Evolutionary conservation across 805 yeast genomes (phyloP).

Genomic region (Teunomyces panamensis): DNA sequence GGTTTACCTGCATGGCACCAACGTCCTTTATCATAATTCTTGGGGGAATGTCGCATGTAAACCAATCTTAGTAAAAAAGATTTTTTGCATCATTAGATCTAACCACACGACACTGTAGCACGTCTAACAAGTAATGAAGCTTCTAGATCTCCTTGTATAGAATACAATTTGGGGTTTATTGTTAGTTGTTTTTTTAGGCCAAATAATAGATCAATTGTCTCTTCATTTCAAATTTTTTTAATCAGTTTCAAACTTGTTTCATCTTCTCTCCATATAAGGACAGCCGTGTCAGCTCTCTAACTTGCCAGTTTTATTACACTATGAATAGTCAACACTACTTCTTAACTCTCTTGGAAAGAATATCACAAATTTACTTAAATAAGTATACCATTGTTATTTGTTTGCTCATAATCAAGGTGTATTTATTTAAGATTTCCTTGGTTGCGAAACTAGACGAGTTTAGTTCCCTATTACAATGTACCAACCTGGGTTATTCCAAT

Average conservation of each 20-base stretch:
- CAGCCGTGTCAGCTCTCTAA: not conserved
- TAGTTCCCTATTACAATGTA: slow-evolving; percentile 37
- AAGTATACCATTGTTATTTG: slow-evolving; percentile 55
- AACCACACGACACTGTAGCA: too few relatives aligned
- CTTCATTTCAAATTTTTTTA: not conserved
- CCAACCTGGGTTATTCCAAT: slow-evolving; percentile 52
- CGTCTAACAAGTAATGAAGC: too few relatives aligned
- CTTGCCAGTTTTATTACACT: not conserved
- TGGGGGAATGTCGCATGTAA: not conserved
- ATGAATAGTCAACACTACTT: slow-evolving; percentile 20
- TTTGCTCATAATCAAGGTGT: slow-evolving; percentile 58
- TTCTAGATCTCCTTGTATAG: too few relatives aligned
- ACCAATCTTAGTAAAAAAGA: not conserved
- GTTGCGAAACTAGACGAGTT: slow-evolving; percentile 33
- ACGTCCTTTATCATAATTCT: not conserved
- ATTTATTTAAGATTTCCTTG: slow-evolving; percentile 53
- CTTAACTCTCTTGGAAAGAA: slow-evolving; percentile 48
- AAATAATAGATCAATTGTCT: too few relatives aligned
- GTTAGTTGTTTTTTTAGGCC: too few relatives aligned
- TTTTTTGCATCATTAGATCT: not conserved
- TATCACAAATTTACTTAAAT: slow-evolving; percentile 68
- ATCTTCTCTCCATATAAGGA: not conserved
- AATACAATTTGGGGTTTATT: too few relatives aligned
- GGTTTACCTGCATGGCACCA: not conserved
- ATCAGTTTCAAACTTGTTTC: not conserved